Evolutionary conservation across 306 rosid genomes (phyloP).

Genomic region (Acmispon strigosus): DNA sequence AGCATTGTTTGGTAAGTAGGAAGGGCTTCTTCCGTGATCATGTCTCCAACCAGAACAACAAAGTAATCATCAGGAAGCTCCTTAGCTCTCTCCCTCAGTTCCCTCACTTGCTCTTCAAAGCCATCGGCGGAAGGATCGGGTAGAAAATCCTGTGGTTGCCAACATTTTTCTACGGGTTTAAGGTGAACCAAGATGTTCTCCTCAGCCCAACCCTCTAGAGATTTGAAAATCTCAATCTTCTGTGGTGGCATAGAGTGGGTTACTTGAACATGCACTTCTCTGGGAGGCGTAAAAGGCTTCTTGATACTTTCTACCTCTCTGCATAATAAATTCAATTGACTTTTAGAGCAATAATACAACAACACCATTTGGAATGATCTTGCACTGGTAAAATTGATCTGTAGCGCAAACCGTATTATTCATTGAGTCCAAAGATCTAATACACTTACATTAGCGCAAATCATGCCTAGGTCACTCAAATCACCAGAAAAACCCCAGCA

Average conservation of each 20-base stretch:
- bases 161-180: conserved; percentile 83
- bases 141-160: conserved; percentile 91
- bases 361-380: neutral
- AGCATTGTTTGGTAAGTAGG: conserved; percentile 95
- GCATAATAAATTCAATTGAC: conserved; percentile 7
- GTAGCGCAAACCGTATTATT: neutral
- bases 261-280: conserved; percentile 82
- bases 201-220: conserved; percentile 83
- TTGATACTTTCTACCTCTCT: conserved; percentile 71
- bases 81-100: conserved; percentile 67
- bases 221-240: conserved; percentile 82
- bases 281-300: conserved; percentile 72
- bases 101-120: conserved; percentile 77
- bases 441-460: neutral
- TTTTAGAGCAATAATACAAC: neutral
- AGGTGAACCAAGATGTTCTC: conserved; percentile 62
- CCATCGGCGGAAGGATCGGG: conserved; percentile 79
- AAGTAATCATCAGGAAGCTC: conserved; percentile 88
- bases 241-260: conserved; percentile 86
- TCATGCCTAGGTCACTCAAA: neutral
- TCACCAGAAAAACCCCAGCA: neutral
- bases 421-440: no score
- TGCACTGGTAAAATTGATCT: neutral
- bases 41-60: conserved; percentile 86
- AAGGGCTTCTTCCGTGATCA: conserved; percentile 92